A percentile compares a stretch with the other conserved stretches of the same genome.
phyloP scores from a whole-genome alignment of 2,329 filamentous ascomycete genomes.

The Penicillium paneum region DNA sequence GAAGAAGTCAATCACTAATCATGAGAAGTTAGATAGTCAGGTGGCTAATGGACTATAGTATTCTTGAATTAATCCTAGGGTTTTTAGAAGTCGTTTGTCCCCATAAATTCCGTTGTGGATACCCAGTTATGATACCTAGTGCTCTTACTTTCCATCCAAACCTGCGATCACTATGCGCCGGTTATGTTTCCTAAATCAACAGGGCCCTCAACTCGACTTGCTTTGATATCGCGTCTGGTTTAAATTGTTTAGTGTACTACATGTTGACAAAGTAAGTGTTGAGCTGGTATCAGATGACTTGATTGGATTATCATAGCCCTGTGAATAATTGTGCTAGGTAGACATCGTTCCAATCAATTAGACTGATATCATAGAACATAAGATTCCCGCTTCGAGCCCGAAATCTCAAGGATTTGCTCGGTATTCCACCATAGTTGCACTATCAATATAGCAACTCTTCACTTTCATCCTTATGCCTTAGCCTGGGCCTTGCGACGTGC shows the following conservation, averaged over 20 bases:
- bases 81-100: too few species aligned
- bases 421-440: neutral
- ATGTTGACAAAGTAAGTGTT: neutral
- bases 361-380: neutral
- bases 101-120: too few species aligned
- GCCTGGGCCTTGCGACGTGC: neutral
- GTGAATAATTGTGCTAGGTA: neutral
- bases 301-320: neutral
- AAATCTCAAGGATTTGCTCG: neutral
- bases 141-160: neutral
- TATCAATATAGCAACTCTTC: neutral
- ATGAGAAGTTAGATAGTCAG: too few species aligned
- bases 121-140: neutral
- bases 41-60: too few species aligned
- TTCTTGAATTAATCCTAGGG: too few species aligned
- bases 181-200: neutral
- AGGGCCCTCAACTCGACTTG: neutral
- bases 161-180: neutral
- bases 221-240: neutral
- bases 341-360: neutral
- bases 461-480: neutral
- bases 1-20: too few species aligned
- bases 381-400: neutral
- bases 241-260: neutral
- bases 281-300: neutral